Evolutionary conservation across 257 asterid species (phyloP), one percentile per base, ranked within the genome.

Genomic region (Scutellaria baicalensis): DNA sequence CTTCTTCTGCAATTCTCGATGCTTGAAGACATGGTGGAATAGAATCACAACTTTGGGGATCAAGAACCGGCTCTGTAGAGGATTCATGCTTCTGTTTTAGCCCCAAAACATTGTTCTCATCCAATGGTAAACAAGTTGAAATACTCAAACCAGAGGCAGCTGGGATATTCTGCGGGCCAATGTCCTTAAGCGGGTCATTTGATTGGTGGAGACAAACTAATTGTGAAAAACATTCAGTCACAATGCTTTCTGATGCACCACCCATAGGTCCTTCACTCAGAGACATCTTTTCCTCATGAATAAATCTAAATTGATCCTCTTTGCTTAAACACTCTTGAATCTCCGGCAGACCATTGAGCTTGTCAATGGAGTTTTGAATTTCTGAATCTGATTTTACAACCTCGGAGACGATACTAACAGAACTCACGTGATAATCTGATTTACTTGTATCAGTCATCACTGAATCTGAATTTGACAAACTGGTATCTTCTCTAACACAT

Each of bases 1-100:
- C 90, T 77, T 80, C 84, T 68, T 78, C 83, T 31, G 82, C 76
- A 76, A 67, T 79, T 67, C 75, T 81, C 63, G 89, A 67, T 52
- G 77, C 73, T 57, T 64, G 68, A 7, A 64, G 71, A 21, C 56
- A 47, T 17, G 76, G 65, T 42, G 59, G 63, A 67, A 57, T 69
- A 54, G 48, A 54, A 13, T 56, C 9, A 64, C 59, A 27, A 27
- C 33, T 27, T 27, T 27, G 33, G 33, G 33, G 71, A 71, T 47
- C 72, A 35, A 45, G 72, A 59, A 48, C 65, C 69, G 20, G 66
- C 60, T 54, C 70, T 39, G n/a, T 60, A 14, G 77, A 68, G 61
- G 82, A 12, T 10, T 43, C 80, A 14, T 33, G 66, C 77, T 75
- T 49, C 36, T 39, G 66, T 42, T 17, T 69, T 63, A 68, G 77